Percentiles rank a stretch among this genome's conserved stretches.
Conservation (phyloP, 75 land plant genomes). For the Pinus taeda region DNA sequence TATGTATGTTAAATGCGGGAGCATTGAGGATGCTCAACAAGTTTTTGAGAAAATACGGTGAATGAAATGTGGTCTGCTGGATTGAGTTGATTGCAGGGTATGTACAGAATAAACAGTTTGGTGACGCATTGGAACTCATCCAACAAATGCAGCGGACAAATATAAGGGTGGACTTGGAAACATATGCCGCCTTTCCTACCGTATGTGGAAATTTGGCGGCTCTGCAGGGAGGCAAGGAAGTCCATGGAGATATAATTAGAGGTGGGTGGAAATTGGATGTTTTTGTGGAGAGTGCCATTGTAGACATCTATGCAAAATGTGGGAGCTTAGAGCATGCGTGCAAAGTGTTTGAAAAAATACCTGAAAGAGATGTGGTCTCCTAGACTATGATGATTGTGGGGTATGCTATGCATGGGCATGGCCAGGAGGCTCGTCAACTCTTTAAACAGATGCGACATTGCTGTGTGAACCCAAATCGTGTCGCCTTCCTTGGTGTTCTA, state of each 20-base stretch:
- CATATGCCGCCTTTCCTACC: neutral
- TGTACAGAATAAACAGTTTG: slow-evolving; percentile 4
- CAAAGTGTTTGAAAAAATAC: slow-evolving; percentile 10
- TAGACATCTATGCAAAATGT: slow-evolving; percentile 21
- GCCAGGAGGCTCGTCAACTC: slow-evolving; percentile 4
- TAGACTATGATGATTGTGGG: slow-evolving; percentile 16
- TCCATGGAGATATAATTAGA: neutral
- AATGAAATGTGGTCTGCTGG: slow-evolving; percentile 9
- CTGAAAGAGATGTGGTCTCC: slow-evolving; percentile 10
- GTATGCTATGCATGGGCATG: neutral
- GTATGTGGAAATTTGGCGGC: slow-evolving; percentile 3
- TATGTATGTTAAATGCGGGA: slow-evolving; percentile 1
- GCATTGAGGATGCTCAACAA: neutral
- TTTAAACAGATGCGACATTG: slow-evolving; percentile 4
- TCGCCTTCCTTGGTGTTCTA: slow-evolving; percentile 12
- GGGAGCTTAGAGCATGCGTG: slow-evolving; percentile 16
- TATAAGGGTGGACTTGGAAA: neutral
- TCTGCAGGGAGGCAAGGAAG: neutral
- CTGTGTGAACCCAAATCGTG: slow-evolving; percentile 13
- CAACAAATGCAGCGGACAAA: slow-evolving; percentile 5
- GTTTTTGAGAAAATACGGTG: neutral
- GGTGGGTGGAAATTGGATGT: slow-evolving; percentile 8
- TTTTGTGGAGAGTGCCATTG: slow-evolving; percentile 10
- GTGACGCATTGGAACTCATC: slow-evolving; percentile 5
- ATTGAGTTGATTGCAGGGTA: slow-evolving; percentile 8